phyloP scores from a whole-genome alignment of 768 basidiomycete genomes.

The Suillus hirtellus region DNA sequence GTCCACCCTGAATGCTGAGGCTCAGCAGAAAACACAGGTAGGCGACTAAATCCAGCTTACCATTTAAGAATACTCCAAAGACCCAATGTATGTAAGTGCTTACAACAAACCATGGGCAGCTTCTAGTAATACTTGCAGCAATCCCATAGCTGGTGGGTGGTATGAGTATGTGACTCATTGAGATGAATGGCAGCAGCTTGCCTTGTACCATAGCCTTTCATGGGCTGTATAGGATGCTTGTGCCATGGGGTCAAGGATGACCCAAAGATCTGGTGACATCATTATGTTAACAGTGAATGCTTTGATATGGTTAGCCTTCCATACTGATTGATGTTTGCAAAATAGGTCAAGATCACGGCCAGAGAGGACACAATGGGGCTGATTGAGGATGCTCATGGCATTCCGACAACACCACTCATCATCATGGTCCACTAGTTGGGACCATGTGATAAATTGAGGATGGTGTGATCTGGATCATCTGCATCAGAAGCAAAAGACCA shows the following conservation, averaged over 20 bases:
- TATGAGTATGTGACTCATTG: constrained; percentile 13
- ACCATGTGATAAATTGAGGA: constrained; percentile 32
- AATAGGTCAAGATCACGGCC: constrained; percentile 37
- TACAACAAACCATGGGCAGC: constrained; percentile 41
- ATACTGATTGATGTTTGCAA: constrained; percentile 17
- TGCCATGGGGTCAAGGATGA: constrained; percentile 11
- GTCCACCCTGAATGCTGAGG: constrained; percentile 46
- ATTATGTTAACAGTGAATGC: constrained; percentile 8
- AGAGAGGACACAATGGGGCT: constrained; percentile 42
- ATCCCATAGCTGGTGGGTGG: constrained; percentile 38
- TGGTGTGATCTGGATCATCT: constrained; percentile 18
- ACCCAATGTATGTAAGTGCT: constrained; percentile 46
- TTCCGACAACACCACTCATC: constrained; percentile 12
- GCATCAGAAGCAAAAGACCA: constrained; percentile 32
- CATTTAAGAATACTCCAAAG: constrained; percentile 43
- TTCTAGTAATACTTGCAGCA: constrained; percentile 30
- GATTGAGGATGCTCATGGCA: constrained; percentile 27
- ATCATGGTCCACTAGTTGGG: constrained; percentile 8
- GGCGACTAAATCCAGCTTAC: constrained; percentile 22
- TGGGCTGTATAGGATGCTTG: constrained; percentile 27
- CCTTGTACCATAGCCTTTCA: constrained; percentile 61
- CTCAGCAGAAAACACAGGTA: constrained; percentile 8
- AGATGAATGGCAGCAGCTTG: constrained; percentile 10
- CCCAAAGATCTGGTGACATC: constrained; percentile 21
- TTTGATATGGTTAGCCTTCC: constrained; percentile 9